Evolutionary conservation across 2,329 filamentous ascomycete species (phyloP).

Genomic region (Hymenotorrendiella dingleyae): DNA sequence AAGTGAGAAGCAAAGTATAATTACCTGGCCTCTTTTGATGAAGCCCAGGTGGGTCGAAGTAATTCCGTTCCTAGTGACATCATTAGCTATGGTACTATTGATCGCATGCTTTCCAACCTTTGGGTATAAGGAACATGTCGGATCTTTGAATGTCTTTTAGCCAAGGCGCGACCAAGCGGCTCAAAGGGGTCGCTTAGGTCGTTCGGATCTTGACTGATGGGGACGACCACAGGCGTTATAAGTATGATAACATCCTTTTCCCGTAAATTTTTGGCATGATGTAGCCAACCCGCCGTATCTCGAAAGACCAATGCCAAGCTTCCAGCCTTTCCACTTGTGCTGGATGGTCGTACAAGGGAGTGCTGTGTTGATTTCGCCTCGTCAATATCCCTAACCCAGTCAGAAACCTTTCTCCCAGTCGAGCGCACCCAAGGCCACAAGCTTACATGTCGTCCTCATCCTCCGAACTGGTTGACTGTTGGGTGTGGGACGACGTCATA

Average conservation of each 20-base stretch:
- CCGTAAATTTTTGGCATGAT: conserved; percentile 40
- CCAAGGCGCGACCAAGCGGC: conserved; percentile 58
- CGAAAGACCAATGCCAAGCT: conserved; percentile 17
- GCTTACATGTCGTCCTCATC: conserved; percentile 20
- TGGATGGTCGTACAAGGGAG: conserved; percentile 1
- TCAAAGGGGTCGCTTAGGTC: conserved; percentile 64
- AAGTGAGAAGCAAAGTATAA: conserved; percentile 43
- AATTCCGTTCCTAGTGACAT: conserved; percentile 35
- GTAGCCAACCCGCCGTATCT: conserved; percentile 39
- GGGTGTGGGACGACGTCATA: conserved; percentile 16
- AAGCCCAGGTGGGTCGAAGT: conserved; percentile 38
- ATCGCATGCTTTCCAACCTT: conserved; percentile 25
- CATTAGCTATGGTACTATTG: not conserved
- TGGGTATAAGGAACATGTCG: conserved; percentile 68
- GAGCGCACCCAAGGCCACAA: too few relatives aligned
- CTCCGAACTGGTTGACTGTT: conserved; percentile 7
- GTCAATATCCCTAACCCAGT: conserved; percentile 15
- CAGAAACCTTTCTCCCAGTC: too few relatives aligned
- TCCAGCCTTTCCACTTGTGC: not conserved
- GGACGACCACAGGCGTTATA: conserved; percentile 51
- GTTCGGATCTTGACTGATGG: conserved; percentile 35
- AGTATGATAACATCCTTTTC: conserved; percentile 54
- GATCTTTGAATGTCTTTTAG: conserved; percentile 52
- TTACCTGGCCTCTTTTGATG: conserved; percentile 30
- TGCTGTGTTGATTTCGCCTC: not conserved